Evolutionary conservation across 2,329 filamentous ascomycete species (phyloP), one percentile per base, ranked within the genome.

Genomic region (Cladobotryum protrusum): DNA sequence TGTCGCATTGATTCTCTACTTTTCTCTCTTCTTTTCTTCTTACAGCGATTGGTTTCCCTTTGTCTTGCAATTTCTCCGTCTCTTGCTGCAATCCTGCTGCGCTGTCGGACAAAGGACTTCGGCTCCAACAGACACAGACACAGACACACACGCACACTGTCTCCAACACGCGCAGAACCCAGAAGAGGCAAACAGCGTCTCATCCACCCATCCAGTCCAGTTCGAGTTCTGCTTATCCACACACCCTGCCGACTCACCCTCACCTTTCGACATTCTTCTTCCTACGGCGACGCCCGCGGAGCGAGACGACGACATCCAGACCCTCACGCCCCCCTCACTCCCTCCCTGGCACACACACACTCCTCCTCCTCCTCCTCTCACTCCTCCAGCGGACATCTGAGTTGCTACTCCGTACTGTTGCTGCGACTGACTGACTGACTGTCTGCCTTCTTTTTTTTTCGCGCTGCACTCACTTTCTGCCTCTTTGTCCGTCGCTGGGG

Each of bases 281-380:
- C 24, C 24, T 29, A 29, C 24, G 24, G 24, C 24, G 24, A 29
- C 24, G 24, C 24, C 24, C 24, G 24, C 24, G 24, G 24, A 29
- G 24, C 24, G 24, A 29, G 11, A 29, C 24, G 24, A 29, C 24
- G 24, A 29, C 24, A 9, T 29, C 24, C 24, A 29, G 24, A 29
- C 24, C 24, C 24, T 29, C 24, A 29, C 24, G 24, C 24, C 24
- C 24, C n/a, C 35, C 35, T 37, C 35, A 15, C 40, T 18, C 40
- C 7, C 40, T 18, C 11, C 6, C 19, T n/a, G 40, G 17, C 15
- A 32, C 41, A 42, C 20, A 5, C 37, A 29, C 49, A 47, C 43
- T 11, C 49, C 49, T 39, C 43, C 36, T 50, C 48, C 37, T 18
- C 36, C 19, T 47, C 43, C 37, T 42, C 40, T 17, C n/a, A 15